These are phyloP conservation scores for thale cress (Arabidopsis thaliana) DNA, from an alignment of 345 rosid genomes.

Conservation along the genomic window TAIR10.1 NC_003070.9:3723501-3724000, in stretches of 20 bases:
- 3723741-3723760: neutral
- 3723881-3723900: constrained; percentile 65
- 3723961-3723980: constrained; percentile 1
- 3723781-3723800: constrained; percentile 23
- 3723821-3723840: constrained; percentile 64
- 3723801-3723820: constrained; percentile 39
- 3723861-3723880: constrained; percentile 57
- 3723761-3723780: constrained; percentile 38
- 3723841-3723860: constrained; percentile 69
- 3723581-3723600: constrained; percentile 27
- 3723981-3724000: constrained; percentile 7
- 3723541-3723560: neutral
- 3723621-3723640: constrained; percentile 62
- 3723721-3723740: constrained; percentile 71
- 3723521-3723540: neutral
- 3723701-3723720: constrained; percentile 77
- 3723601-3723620: constrained; percentile 79
- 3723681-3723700: constrained; percentile 87
- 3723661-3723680: constrained; percentile 92
- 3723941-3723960: constrained; percentile 16
- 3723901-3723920: constrained; percentile 57
- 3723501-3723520: constrained; percentile 4
- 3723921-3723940: constrained; percentile 8
- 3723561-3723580: neutral
- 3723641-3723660: constrained; percentile 75